A percentile compares a stretch with the other conserved stretches of the same genome.
phyloP scores from a whole-genome alignment of 805 yeast genomes.

The Barnettozyma vustinii region DNA sequence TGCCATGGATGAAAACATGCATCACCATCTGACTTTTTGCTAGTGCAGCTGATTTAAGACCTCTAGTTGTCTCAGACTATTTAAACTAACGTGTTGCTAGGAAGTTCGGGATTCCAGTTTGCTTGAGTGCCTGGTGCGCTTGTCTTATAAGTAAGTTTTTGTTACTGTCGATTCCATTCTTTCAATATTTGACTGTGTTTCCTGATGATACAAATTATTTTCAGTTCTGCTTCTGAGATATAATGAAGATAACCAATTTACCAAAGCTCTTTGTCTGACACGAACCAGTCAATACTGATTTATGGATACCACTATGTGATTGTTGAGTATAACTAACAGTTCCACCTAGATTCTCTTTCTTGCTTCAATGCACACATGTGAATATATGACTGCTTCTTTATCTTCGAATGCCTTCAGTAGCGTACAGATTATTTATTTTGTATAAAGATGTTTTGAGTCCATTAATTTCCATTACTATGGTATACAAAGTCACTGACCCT shows the following conservation, averaged over 20 bases:
- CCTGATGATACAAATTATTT: constrained; percentile 57
- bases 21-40: constrained; percentile 83
- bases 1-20: constrained; percentile 86
- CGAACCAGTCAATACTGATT: background rate
- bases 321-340: background rate
- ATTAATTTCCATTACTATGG: background rate
- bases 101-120: background rate
- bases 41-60: background rate
- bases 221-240: constrained; percentile 98
- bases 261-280: constrained; percentile 46
- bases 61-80: background rate
- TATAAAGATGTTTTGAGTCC: background rate
- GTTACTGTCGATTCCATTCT: background rate
- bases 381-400: no score
- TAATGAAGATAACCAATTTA: constrained; percentile 69
- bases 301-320: no score
- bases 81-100: background rate
- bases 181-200: constrained; percentile 3
- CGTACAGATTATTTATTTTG: no score
- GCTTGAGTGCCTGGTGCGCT: background rate
- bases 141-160: background rate
- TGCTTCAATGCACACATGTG: no score
- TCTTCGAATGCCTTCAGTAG: no score
- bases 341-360: no score
- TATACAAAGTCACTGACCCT: background rate